These are phyloP conservation scores for Cinchona pubescens DNA, from an alignment of 257 asterid genomes.

Conservation along the genomic window DNA sequence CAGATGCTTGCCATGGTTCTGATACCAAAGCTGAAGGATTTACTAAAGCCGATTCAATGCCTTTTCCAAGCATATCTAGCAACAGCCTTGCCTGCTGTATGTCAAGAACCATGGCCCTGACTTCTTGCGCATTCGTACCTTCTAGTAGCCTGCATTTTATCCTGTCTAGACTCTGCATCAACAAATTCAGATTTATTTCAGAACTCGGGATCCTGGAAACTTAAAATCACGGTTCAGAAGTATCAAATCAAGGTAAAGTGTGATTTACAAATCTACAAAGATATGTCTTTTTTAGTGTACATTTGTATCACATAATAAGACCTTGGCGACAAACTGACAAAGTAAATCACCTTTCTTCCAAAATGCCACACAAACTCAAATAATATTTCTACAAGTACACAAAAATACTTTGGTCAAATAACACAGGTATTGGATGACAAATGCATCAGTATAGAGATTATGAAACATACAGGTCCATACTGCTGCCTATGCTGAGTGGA, in stretches of 20 bases:
- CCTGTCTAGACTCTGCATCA: conserved; percentile 88
- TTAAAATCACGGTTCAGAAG: not conserved
- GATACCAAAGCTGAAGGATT: conserved; percentile 89
- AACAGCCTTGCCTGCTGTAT: conserved; percentile 98
- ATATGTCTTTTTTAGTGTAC: not conserved
- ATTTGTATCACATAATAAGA: not conserved
- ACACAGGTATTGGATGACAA: not conserved
- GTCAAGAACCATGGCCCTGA: conserved; percentile 99
- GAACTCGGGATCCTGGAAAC: not conserved
- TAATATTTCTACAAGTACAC: too few relatives aligned
- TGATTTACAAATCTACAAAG: not conserved
- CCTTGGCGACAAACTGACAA: not conserved
- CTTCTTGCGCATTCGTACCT: conserved; percentile 98
- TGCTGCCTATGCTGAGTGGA: conserved; percentile 94
- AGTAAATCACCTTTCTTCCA: not conserved
- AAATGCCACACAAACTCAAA: conserved; percentile 5
- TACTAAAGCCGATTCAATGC: conserved; percentile 89
- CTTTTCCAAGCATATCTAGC: conserved; percentile 99
- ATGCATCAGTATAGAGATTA: conserved; percentile 1
- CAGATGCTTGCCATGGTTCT: conserved; percentile 97
- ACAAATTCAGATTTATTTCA: conserved; percentile 6
- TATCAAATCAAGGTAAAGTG: not conserved
- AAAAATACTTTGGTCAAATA: not conserved
- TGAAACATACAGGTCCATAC: conserved; percentile 88
- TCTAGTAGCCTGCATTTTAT: conserved; percentile 97